Conservation (phyloP, 148 eudicot species). For the Silene conica region DNA sequence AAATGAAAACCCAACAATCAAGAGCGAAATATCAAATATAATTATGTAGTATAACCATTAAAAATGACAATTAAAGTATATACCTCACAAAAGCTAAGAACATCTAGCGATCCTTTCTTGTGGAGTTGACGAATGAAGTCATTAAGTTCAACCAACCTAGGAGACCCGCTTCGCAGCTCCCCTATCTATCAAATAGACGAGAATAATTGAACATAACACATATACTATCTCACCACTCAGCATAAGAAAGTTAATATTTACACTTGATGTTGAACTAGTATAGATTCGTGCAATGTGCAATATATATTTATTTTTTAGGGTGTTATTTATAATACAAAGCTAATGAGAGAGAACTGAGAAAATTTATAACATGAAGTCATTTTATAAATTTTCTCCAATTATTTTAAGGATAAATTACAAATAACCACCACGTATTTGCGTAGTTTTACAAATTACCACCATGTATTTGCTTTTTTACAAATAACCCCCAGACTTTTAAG, state of each 20-base stretch:
- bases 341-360: too few species aligned
- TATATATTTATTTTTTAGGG: too few species aligned
- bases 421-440: too few species aligned
- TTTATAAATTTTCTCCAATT: too few species aligned
- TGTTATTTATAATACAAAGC: too few species aligned
- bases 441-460: too few species aligned
- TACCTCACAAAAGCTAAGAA: conserved; percentile 99
- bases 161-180: conserved; percentile 98
- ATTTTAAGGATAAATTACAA: too few species aligned
- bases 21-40: conserved; percentile 9
- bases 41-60: not conserved
- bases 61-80: not conserved
- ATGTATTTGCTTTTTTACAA: too few species aligned
- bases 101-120: conserved; percentile 70
- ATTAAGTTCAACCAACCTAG: conserved; percentile 83
- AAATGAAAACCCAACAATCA: conserved; percentile 15
- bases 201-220: not conserved
- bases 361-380: too few species aligned
- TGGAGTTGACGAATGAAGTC: conserved; percentile 76
- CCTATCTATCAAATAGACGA: conserved; percentile 50
- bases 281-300: too few species aligned
- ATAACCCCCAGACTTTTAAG: too few species aligned
- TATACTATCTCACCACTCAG: not conserved
- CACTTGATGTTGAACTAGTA: not conserved
- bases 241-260: not conserved